These are phyloP conservation scores for Chrysosporium queenslandicum DNA, from an alignment of 2,329 filamentous ascomycete species.

Conservation along the genomic window DNA sequence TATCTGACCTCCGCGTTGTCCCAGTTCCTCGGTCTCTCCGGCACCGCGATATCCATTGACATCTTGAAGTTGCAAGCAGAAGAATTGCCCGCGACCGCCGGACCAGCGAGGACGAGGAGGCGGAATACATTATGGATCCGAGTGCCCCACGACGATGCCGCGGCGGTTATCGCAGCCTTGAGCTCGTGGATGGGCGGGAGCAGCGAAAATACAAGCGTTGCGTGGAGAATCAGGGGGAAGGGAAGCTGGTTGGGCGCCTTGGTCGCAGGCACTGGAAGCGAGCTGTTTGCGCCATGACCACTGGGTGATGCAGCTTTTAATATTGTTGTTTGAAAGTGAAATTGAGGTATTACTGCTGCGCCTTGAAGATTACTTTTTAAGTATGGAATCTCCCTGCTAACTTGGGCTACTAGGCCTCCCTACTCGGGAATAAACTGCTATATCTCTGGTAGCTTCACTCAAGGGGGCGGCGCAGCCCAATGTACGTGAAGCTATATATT, in stretches of 20 bases:
- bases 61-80: conserved; percentile 33
- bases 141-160: conserved; percentile 37
- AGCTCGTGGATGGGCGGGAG: conserved; percentile 38
- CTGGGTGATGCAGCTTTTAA: no score
- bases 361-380: no score
- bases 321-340: not conserved
- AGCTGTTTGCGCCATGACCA: conserved; percentile 20
- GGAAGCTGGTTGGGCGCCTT: conserved; percentile 31
- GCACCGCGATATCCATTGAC: conserved; percentile 40
- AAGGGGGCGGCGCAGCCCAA: not conserved
- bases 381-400: no score
- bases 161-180: conserved; percentile 35
- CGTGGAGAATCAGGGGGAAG: conserved; percentile 33
- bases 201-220: conserved; percentile 18
- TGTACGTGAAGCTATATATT: not conserved
- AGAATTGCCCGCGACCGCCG: conserved; percentile 1
- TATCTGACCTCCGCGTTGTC: conserved; percentile 39
- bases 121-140: conserved; percentile 33
- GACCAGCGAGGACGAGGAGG: conserved; percentile 15
- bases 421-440: no score
- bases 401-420: no score
- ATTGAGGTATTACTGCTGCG: not conserved
- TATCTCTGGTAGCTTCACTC: not conserved
- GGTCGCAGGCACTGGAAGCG: conserved; percentile 27
- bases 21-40: conserved; percentile 40